Evolutionary conservation across 495 filamentous ascomycete genomes (phyloP).

Genomic region (Aspergillus cavernicola): DNA sequence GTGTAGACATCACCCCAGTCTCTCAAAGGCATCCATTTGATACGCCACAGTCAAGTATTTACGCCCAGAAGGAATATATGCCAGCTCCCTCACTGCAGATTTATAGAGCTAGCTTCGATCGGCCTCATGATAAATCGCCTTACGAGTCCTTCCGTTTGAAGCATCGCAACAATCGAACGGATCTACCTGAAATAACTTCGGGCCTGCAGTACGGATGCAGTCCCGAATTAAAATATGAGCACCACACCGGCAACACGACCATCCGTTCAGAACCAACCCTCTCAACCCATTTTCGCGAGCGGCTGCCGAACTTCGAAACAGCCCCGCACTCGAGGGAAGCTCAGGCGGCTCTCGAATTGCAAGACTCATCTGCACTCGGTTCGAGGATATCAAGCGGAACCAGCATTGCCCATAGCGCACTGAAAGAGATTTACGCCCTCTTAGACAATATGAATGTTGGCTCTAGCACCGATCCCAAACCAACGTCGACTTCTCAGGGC

Average conservation of each 20-base stretch:
- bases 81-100: slow-evolving; percentile 13
- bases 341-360: not conserved
- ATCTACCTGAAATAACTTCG: slow-evolving; percentile 9
- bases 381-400: not conserved
- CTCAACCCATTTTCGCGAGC: not conserved
- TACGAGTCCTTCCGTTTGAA: slow-evolving; percentile 16
- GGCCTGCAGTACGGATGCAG: slow-evolving; percentile 3
- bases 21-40: not conserved
- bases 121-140: slow-evolving; percentile 17
- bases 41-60: not conserved
- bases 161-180: slow-evolving; percentile 3
- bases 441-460: slow-evolving; percentile 2
- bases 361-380: not conserved
- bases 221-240: not conserved
- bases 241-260: not conserved
- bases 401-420: not conserved
- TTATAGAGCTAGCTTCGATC: slow-evolving; percentile 20
- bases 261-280: slow-evolving; percentile 6
- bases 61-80: slow-evolving; percentile 2
- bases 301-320: not conserved
- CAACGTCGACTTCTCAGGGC: not conserved
- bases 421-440: slow-evolving; percentile 11
- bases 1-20: not conserved
- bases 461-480: not conserved
- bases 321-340: not conserved